These are phyloP conservation scores for Penicillium paxilli DNA, from an alignment of 495 filamentous ascomycete genomes.

Conservation along the genomic window DNA sequence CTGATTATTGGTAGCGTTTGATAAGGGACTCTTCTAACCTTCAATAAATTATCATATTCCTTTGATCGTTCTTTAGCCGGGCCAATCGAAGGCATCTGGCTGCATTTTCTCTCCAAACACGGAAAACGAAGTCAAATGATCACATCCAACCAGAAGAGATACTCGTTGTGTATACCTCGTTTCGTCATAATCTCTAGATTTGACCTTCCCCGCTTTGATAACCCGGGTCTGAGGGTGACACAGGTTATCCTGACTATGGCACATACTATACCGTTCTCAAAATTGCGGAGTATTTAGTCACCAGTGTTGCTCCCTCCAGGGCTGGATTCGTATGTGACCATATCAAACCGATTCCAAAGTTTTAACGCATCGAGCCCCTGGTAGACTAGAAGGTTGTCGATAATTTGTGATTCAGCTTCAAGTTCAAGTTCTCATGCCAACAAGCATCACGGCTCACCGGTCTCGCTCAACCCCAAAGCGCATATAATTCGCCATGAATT, in stretches of 20 bases:
- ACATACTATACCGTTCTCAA: neutral
- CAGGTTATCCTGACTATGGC: neutral
- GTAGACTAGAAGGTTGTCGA: too few relatives aligned
- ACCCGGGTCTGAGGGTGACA: conserved; percentile 10
- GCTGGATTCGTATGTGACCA: neutral
- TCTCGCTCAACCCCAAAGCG: conserved; percentile 6
- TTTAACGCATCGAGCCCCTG: too few relatives aligned
- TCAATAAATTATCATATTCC: neutral
- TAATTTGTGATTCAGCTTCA: neutral
- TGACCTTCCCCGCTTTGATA: conserved; percentile 20
- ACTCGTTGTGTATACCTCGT: conserved; percentile 20
- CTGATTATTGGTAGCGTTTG: neutral
- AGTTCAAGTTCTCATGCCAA: neutral
- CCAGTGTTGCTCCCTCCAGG: neutral
- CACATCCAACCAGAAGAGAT: conserved; percentile 14
- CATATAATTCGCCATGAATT: conserved; percentile 14
- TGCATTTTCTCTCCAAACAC: conserved; percentile 29
- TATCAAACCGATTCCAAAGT: too few relatives aligned
- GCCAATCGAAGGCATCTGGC: neutral
- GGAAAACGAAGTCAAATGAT: conserved; percentile 24
- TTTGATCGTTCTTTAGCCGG: neutral
- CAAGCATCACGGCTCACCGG: neutral
- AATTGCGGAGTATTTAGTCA: neutral
- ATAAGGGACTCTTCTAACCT: neutral
- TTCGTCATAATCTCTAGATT: conserved; percentile 4